Conservation (phyloP, 139 green algal genomes). For the Haematococcus lacustris region DNA sequence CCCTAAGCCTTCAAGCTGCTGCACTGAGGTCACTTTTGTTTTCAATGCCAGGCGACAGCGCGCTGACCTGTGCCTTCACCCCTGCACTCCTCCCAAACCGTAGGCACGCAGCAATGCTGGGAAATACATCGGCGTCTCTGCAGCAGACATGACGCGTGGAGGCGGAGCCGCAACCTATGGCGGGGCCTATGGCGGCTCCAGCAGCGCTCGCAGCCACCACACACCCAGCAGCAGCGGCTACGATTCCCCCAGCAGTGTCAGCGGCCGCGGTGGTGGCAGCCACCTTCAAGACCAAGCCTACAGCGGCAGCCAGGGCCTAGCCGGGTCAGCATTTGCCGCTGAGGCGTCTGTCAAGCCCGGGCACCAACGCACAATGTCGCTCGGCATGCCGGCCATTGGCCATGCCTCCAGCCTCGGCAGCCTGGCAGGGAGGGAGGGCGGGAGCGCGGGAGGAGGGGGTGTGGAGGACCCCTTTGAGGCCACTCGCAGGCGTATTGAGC, state of each 20-base stretch:
- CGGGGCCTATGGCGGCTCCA: background rate
- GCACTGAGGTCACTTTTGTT: no score
- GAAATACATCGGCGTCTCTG: conserved; percentile 73
- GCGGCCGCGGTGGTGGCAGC: conserved; percentile 9
- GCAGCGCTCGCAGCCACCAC: background rate
- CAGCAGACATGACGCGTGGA: conserved; percentile 25
- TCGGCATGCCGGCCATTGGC: no score
- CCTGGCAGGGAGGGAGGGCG: no score
- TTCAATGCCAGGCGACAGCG: no score
- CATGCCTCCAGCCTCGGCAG: no score
- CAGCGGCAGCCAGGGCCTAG: no score
- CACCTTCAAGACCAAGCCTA: no score
- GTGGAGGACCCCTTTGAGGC: conserved; percentile 56
- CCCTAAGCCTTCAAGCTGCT: no score
- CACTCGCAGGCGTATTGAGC: conserved; percentile 61
- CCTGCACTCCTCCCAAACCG: background rate
- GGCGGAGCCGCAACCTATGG: conserved; percentile 12
- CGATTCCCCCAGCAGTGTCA: background rate
- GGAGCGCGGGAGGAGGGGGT: no score
- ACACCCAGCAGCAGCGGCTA: background rate
- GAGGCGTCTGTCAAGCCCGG: no score
- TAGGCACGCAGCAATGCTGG: conserved; percentile 52
- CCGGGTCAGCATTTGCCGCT: no score
- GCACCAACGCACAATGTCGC: no score
- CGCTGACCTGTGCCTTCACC: background rate